Percentiles rank a stretch among this genome's conserved stretches.
Conservation (phyloP, 2,329 filamentous ascomycete species). For the Hirsutella thompsonii region DNA sequence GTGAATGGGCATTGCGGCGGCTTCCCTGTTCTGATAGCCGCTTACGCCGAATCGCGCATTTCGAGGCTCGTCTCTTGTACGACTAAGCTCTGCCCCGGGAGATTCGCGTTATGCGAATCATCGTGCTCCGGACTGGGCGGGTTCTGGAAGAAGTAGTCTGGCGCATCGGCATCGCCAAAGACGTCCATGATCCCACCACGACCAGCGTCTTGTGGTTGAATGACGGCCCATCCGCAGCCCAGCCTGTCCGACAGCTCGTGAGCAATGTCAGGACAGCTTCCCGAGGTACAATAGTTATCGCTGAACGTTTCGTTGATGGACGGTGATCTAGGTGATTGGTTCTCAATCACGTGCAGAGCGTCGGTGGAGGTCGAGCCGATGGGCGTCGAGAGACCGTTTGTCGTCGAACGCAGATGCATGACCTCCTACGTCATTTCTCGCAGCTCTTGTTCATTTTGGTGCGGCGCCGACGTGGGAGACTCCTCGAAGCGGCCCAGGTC, state of each 20-base stretch:
- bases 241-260: not conserved
- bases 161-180: no score
- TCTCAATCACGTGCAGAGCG: slow-evolving; percentile 13
- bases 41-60: no score
- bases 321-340: not conserved
- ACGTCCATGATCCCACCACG: no score
- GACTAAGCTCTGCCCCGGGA: no score
- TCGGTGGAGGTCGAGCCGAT: no score
- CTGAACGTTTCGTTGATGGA: not conserved
- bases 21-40: no score
- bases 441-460: slow-evolving; percentile 27
- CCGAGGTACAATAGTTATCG: not conserved
- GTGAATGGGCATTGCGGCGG: no score
- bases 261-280: not conserved
- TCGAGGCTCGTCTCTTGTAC: no score
- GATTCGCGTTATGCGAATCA: no score
- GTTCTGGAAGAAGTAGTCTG: no score
- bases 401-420: slow-evolving; percentile 19
- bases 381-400: no score
- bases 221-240: slow-evolving; percentile 5
- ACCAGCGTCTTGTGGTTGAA: slow-evolving; percentile 1
- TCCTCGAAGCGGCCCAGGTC: slow-evolving; percentile 16
- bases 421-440: slow-evolving; percentile 32
- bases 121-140: no score
- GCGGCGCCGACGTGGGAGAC: slow-evolving; percentile 8